Base-by-base conservation (phyloP, 2,329 filamentous ascomycete species). In the Neurospora crassa region DNA sequence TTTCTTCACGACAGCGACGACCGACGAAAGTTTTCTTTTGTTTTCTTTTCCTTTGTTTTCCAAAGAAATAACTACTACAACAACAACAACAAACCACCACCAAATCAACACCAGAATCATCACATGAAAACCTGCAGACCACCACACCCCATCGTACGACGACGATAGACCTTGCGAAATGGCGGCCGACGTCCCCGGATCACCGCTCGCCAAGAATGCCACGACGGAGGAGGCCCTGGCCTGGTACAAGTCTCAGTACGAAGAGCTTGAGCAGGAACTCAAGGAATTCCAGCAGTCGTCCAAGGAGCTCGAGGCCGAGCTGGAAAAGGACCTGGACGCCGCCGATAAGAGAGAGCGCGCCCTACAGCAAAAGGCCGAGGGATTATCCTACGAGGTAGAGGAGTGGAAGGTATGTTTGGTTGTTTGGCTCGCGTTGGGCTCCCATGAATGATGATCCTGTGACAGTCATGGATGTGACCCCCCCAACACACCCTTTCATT, bases 221-320 rank as follows among this genome's bases (percentile, higher is more conserved):
- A 85, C 80, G 70, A 80, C 86, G 68, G 90, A 94, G 78, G 92
- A 96, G 78, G 91, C 94, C 73, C 86, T 99, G 69, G 87, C 91
- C 72, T 97, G 96, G 88, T 99, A 98, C 88, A 99, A 99, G 85
- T 83, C 89, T 70, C 95, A 98, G 81, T 98, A 98, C 83, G 94
- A 96, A 82, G 90, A 93, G 79, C 87, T 99, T 45, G 96, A 97
- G 82, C 86, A 90, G 70, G 96, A 99, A 81, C 88, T 99, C 73
- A 89, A 92, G 74, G 96, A 99, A 78, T 99, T 99, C 80, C 93
- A 97, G 79, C 87, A 93, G 71, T 97, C 94, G 70, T 97, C 94
- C 81, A 92, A 93, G 80, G 96, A 98, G 81, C 87, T 99, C 40
- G 96, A 99, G 81, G 89, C 91, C 68, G 96, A 98, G 82, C 85